Conservation (phyloP, 1,284 basidiomycete genomes). For the Cryptococcus jaspeensis region DNA sequence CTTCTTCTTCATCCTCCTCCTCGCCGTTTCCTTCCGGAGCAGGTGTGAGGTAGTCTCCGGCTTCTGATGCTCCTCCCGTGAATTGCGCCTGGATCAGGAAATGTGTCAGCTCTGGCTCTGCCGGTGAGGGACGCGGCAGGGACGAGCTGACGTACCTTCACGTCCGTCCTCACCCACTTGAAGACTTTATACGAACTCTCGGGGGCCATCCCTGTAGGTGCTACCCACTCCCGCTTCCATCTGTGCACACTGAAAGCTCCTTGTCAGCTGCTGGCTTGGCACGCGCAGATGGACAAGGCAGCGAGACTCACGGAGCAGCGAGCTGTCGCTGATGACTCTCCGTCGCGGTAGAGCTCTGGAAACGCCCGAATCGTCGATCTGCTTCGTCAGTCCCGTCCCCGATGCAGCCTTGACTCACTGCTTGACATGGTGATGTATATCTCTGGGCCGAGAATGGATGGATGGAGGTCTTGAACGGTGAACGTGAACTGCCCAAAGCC, state of each 20-base stretch:
- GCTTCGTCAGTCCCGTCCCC: too few relatives aligned
- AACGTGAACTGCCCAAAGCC: too few relatives aligned
- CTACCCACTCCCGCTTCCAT: slow-evolving; percentile 37
- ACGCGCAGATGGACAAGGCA: neutral
- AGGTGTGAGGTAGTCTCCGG: slow-evolving; percentile 13
- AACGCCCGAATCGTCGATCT: slow-evolving; percentile 23
- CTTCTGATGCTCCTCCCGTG: neutral
- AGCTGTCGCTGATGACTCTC: slow-evolving; percentile 39
- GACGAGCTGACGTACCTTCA: slow-evolving; percentile 2
- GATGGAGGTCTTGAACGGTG: too few relatives aligned
- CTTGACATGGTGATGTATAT: too few relatives aligned
- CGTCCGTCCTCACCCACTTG: slow-evolving; percentile 2
- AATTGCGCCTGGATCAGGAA: neutral
- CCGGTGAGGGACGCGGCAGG: too few relatives aligned
- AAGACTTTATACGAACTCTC: slow-evolving; percentile 35
- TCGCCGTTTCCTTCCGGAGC: slow-evolving; percentile 14
- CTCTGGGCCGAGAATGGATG: too few relatives aligned
- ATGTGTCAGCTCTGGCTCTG: neutral
- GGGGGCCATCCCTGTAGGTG: slow-evolving; percentile 32
- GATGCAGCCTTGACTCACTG: too few relatives aligned
- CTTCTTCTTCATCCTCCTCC: slow-evolving; percentile 13
- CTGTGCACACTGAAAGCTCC: slow-evolving; percentile 28
- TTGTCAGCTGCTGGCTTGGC: neutral
- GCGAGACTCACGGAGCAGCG: slow-evolving; percentile 28
- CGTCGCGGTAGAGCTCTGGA: slow-evolving; percentile 28